Conservation (phyloP, 2,329 filamentous ascomycete genomes). For the Stachybotrys chartarum region DNA sequence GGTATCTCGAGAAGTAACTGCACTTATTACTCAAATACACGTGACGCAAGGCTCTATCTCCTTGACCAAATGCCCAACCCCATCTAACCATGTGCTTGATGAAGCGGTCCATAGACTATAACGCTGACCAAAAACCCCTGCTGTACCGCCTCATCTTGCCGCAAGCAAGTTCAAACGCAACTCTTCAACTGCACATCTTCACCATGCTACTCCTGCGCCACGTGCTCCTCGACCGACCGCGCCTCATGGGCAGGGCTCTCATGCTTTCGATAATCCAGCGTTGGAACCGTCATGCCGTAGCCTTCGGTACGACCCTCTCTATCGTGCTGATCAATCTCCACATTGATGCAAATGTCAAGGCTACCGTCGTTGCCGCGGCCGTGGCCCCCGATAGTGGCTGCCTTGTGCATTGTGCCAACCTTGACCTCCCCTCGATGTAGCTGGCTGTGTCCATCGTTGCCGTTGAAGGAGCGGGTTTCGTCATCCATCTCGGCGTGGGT, state of each 20-base stretch:
- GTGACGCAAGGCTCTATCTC: background rate
- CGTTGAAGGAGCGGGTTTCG: slow-evolving; percentile 20
- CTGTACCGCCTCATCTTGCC: no score
- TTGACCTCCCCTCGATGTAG: slow-evolving; percentile 71
- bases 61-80: background rate
- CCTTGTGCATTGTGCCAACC: slow-evolving; percentile 71
- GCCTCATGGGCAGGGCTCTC: background rate
- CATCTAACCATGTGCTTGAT: background rate
- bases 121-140: no score
- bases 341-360: slow-evolving; percentile 76
- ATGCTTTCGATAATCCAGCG: slow-evolving; percentile 38
- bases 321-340: slow-evolving; percentile 82
- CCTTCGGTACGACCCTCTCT: slow-evolving; percentile 70
- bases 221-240: background rate
- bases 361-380: slow-evolving; percentile 50
- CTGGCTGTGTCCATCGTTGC: slow-evolving; percentile 61
- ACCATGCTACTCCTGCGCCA: background rate
- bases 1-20: background rate
- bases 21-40: background rate
- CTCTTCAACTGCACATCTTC: no score
- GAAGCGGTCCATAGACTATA: background rate
- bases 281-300: slow-evolving; percentile 83
- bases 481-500: slow-evolving; percentile 11
- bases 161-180: no score
- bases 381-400: slow-evolving; percentile 52